phyloP scores from a whole-genome alignment of 2,329 filamentous ascomycete species.

The Gnomoniopsis smithogilvyi region DNA sequence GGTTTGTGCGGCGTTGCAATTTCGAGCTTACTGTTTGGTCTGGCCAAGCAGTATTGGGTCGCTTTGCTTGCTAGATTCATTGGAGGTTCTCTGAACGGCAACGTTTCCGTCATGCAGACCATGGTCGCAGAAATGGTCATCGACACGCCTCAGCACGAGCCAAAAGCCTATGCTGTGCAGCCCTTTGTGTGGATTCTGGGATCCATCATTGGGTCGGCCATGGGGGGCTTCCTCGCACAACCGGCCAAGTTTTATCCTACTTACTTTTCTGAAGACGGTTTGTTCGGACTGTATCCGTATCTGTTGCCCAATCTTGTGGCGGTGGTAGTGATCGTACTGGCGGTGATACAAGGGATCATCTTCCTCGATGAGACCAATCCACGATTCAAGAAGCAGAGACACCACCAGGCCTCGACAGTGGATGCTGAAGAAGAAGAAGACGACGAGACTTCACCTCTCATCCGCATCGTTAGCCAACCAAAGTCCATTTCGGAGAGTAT shows the following conservation, averaged over 20 bases:
- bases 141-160: slow-evolving; percentile 36
- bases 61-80: slow-evolving; percentile 38
- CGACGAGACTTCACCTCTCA: slow-evolving; percentile 26
- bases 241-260: slow-evolving; percentile 18
- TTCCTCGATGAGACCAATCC: slow-evolving; percentile 53
- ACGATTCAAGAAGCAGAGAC: slow-evolving; percentile 12
- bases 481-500: slow-evolving; percentile 20
- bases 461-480: slow-evolving; percentile 28
- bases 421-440: slow-evolving; percentile 25
- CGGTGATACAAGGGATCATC: slow-evolving; percentile 60
- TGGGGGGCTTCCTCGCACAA: slow-evolving; percentile 18
- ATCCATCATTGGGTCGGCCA: slow-evolving; percentile 15
- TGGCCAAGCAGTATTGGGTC: slow-evolving; percentile 39
- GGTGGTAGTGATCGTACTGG: slow-evolving; percentile 60
- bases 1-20: slow-evolving; percentile 31
- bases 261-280: slow-evolving; percentile 34
- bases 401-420: slow-evolving; percentile 19
- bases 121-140: slow-evolving; percentile 42
- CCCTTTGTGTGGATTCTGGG: slow-evolving; percentile 18
- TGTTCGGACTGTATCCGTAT: slow-evolving; percentile 64
- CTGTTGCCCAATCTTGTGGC: slow-evolving; percentile 55
- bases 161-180: slow-evolving; percentile 16
- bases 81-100: slow-evolving; percentile 37
- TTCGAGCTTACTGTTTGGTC: slow-evolving; percentile 38
- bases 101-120: slow-evolving; percentile 38